Evolutionary conservation across 2,329 filamentous ascomycete species (phyloP), one percentile per base, ranked within the genome.

Genomic region (Aspergillus sp.): DNA sequence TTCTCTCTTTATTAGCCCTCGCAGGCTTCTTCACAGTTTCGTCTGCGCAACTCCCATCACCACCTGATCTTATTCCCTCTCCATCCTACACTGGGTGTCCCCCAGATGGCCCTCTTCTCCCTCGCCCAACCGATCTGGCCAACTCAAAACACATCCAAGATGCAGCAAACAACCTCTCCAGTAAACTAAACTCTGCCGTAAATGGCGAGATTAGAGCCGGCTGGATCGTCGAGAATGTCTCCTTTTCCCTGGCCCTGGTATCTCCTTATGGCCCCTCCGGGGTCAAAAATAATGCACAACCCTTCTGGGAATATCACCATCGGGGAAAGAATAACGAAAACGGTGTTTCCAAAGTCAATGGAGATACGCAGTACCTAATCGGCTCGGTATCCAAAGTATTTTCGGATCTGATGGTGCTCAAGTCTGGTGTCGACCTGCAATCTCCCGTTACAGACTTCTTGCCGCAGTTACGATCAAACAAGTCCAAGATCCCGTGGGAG

Each of bases 291-390:
- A 56, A 54, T 31, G 43, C 60, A 4, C 56, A 66, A 1, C 71
- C 73, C 1, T 24, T 79, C 6, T 80, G 76, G 76, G 73, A 79
- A 53, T 77, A 76, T 48, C 77, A 79, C 45, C 75, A 79, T 48
- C 68, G 75, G 1, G 70, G 70, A 3, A 53, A 66, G 2, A 63
- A 52, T 4, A 79, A 77, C 24, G 61, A 66, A 6, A 66, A 70
- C n/a, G 75, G 75, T 19, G 75, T 75, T 0, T 65, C 67, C 24
- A 8, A 65, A 0, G 40, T 77, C 0, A 59, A 71, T 19, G 65
- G 70, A 0, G 64, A 76, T 54, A 76, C 75, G 0, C 75, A 79
- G 61, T 80, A 78, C 41, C 66, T 79, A 3, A 71, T 80, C 33
- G 78, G 75, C 0, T 79, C 75, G 0, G 63, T 79, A 6, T 72